Evolutionary conservation across 140 eudicot species (phyloP).

Genomic region (Anethum foeniculum): DNA sequence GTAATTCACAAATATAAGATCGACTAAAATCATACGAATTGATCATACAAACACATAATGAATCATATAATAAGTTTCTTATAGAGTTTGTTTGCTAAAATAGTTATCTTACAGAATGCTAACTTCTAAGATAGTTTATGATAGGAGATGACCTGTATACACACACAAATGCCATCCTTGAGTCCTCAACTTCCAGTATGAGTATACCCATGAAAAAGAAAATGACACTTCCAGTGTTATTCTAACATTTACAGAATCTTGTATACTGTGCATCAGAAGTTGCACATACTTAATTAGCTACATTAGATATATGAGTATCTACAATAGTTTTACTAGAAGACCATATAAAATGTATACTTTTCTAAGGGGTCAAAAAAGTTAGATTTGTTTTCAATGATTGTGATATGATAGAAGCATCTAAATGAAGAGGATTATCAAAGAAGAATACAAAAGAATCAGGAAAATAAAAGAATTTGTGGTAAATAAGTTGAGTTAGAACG

Average conservation of each 20-base stretch:
- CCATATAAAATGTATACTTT: neutral
- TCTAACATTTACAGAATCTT: neutral
- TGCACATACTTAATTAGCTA: neutral
- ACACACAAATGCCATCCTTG: neutral
- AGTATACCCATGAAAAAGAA: neutral
- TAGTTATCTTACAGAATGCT: neutral
- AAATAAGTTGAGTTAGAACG: neutral
- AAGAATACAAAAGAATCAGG: neutral
- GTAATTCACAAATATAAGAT: neutral
- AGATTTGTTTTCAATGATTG: neutral
- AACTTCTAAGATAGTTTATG: neutral
- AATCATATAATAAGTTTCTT: neutral
- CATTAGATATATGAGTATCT: neutral
- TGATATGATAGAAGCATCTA: neutral
- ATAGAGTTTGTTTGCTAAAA: neutral
- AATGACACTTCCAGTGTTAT: neutral
- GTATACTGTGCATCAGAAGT: neutral
- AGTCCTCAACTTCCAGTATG: neutral
- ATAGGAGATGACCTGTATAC: neutral
- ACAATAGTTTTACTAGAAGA: neutral
- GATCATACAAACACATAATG: neutral
- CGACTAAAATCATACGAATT: neutral
- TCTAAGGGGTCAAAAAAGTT: neutral
- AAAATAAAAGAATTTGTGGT: neutral
- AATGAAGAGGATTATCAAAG: neutral